These are phyloP conservation scores for Coemansia umbellata DNA, from an alignment of 192 early-diverging fungal genomes.

Conservation along the genomic window DNA sequence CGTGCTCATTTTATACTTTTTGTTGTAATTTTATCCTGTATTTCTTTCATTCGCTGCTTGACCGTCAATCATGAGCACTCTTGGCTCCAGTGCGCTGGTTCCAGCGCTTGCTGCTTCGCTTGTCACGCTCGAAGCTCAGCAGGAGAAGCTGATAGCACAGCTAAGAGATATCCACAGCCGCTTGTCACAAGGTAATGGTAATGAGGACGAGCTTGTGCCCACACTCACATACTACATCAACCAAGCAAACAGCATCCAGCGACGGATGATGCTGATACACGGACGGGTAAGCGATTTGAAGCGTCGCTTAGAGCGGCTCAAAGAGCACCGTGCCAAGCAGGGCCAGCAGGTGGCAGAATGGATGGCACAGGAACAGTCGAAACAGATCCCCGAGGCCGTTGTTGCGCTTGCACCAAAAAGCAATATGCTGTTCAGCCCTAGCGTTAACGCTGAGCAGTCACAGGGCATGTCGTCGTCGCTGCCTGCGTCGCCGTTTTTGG, in stretches of 20 bases:
- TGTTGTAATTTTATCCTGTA: background rate
- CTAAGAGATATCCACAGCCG: constrained; percentile 12
- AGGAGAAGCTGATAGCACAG: constrained; percentile 13
- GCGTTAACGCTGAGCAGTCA: background rate
- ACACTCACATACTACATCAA: constrained; percentile 37
- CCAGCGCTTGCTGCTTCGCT: constrained; percentile 24
- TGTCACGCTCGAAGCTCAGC: constrained; percentile 24
- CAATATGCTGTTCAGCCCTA: background rate
- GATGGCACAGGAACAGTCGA: constrained; percentile 23
- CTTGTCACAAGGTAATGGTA: constrained; percentile 9
- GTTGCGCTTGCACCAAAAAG: constrained; percentile 3
- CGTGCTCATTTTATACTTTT: background rate
- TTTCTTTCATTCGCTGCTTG: background rate
- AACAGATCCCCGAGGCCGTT: constrained; percentile 16
- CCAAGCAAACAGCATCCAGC: constrained; percentile 31
- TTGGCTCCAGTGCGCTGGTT: constrained; percentile 9
- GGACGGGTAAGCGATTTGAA: constrained; percentile 27
- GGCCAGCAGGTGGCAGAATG: constrained; percentile 25
- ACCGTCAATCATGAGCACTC: constrained; percentile 11
- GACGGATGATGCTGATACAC: constrained; percentile 39
- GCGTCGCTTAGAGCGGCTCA: constrained; percentile 32
- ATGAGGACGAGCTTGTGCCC: constrained; percentile 18
- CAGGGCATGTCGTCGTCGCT: constrained; percentile 7
- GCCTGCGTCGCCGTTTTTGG: constrained; percentile 2
- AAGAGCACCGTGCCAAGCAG: constrained; percentile 28